phyloP scores from a whole-genome alignment of 2,329 filamentous ascomycete species.

The Cytospora schulzeri region DNA sequence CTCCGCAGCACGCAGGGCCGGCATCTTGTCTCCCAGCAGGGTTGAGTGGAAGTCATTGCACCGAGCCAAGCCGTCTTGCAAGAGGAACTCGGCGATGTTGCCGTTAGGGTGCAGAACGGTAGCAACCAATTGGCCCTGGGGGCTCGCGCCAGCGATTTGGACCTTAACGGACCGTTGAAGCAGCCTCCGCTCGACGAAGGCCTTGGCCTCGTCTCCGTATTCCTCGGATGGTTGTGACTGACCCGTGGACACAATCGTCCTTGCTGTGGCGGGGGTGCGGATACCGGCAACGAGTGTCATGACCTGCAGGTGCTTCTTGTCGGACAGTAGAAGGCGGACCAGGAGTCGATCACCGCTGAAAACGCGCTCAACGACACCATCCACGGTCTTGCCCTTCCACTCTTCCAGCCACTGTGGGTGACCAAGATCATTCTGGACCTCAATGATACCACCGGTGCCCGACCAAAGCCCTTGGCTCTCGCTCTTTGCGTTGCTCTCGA shows the following conservation, averaged over 20 bases:
- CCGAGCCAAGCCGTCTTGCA: constrained; percentile 85
- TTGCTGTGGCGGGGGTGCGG: constrained; percentile 84
- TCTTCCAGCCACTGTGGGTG: constrained; percentile 78
- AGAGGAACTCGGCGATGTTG: constrained; percentile 88
- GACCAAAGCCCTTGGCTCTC: constrained; percentile 84
- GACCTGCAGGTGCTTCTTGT: constrained; percentile 84
- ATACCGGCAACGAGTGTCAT: constrained; percentile 89
- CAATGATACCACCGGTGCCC: constrained; percentile 65
- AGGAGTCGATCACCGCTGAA: constrained; percentile 89
- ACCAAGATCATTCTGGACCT: constrained; percentile 79
- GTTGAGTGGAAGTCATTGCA: constrained; percentile 97
- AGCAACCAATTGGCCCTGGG: constrained; percentile 89
- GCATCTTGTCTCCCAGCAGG: constrained; percentile 87
- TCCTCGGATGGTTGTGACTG: constrained; percentile 84
- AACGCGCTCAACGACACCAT: constrained; percentile 87
- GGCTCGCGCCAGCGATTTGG: constrained; percentile 81
- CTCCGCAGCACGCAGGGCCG: constrained; percentile 80
- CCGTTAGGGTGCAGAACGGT: constrained; percentile 85
- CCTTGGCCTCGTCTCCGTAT: constrained; percentile 83
- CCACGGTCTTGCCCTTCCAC: constrained; percentile 82
- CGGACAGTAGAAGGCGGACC: constrained; percentile 76
- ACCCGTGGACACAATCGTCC: constrained; percentile 76
- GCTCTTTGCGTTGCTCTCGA: constrained; percentile 77
- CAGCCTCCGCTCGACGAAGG: constrained; percentile 83
- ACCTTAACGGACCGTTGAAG: constrained; percentile 85